Evolutionary conservation across 495 filamentous ascomycete genomes (phyloP), one percentile per base, ranked within the genome.

Genomic region (Staphylotrichum tortipilum): DNA sequence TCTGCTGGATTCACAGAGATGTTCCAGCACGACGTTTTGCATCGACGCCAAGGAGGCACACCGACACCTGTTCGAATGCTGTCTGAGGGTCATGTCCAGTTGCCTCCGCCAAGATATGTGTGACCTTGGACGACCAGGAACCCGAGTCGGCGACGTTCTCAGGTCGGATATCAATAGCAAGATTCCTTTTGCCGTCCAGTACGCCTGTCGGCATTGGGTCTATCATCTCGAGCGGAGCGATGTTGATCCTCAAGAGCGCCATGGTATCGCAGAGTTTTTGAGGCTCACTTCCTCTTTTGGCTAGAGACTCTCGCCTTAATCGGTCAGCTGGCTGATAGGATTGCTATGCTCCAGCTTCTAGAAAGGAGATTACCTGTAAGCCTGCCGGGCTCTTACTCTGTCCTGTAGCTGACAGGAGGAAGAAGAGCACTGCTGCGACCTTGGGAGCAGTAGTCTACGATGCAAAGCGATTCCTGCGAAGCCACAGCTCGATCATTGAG

Each of bases 121-220:
- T 18, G 22, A 26, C 14, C 31, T 47, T 3, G 31, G 21, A 3
- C n/a, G 17, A 17, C 44, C 31, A 9, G 30, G 44, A 23, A 26
- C 21, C 2, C 44, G 15, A 10, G 22, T 47, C 2, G n/a, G 17
- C 5, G 44, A 47, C 8, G n/a, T 35, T 15, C 18, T 1, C 14
- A 11, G 18, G 9, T 15, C 17, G 4, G 14, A 24, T 14, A n/a
- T 37, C 7, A 10, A 37, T 8, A 24, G 14, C 7, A 22, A 37
- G 3, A 6, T 47, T 7, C 31, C 44, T 14, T 24, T 23, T 21
- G 18, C 17, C 21, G 17, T 47, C 6, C 44, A 47, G 44, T 47
- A 47, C 22, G 44, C 44, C 19, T 47, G 31, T 37, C 31, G 30
- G 14, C 37, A 47, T 18, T 47, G 44, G 44, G 30, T 37, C 21